Evolutionary conservation across 2,329 filamentous ascomycete species (phyloP).

Genomic region (Nemania sp.): DNA sequence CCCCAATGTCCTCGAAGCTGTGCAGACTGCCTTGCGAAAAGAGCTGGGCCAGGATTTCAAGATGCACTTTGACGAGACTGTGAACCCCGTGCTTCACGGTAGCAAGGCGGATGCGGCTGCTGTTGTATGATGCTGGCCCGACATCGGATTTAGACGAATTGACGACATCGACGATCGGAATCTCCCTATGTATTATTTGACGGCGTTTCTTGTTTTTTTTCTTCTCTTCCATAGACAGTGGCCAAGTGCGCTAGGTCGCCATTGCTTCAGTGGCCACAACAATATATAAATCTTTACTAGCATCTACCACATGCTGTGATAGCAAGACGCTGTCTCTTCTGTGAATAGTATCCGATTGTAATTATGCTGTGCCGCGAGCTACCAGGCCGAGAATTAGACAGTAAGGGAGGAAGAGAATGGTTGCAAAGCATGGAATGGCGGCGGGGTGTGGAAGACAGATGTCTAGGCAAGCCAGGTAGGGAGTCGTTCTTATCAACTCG

Average conservation of each 20-base stretch:
- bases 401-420: too few species aligned
- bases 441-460: too few species aligned
- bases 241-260: slow-evolving; percentile 1
- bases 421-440: too few species aligned
- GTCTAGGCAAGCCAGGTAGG: too few species aligned
- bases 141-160: slow-evolving; percentile 25
- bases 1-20: slow-evolving; percentile 71
- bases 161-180: slow-evolving; percentile 23
- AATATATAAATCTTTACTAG: slow-evolving; percentile 1
- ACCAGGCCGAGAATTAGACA: too few species aligned
- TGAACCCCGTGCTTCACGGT: slow-evolving; percentile 67
- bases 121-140: too few species aligned
- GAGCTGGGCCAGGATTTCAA: slow-evolving; percentile 74
- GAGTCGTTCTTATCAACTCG: too few species aligned
- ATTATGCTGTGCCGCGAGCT: too few species aligned
- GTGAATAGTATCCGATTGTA: too few species aligned
- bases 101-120: slow-evolving; percentile 53
- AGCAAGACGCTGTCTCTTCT: too few species aligned
- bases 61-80: slow-evolving; percentile 70
- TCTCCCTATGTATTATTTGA: not conserved
- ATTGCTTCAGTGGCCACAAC: not conserved
- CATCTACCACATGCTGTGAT: too few species aligned
- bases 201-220: slow-evolving; percentile 17
- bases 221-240: not conserved
- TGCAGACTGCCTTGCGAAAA: slow-evolving; percentile 68